Evolutionary conservation across 805 yeast species (phyloP), one percentile per base, ranked within the genome.

Genomic region (Teunomyces kruisii): DNA sequence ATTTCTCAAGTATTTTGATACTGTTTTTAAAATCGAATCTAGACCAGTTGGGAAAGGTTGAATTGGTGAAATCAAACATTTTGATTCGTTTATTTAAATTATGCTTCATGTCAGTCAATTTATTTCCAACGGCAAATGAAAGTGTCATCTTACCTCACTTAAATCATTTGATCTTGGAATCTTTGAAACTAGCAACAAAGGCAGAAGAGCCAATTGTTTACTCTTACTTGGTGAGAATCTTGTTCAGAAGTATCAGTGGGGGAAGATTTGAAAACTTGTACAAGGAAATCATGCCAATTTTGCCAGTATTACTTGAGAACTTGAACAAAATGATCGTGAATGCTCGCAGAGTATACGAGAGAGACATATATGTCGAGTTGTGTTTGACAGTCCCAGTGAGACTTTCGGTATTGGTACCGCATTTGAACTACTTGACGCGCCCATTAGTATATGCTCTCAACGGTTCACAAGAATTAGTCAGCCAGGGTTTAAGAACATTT

Each of bases 341-440:
- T 17, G 90, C 98, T 2, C 75, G 95, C 43, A 74, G 90, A 33
- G 89, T 96, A 0, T 92, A 87, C 52, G 98, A 94, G 59, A 78
- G 96, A 43, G 98, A 94, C 59, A 81, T 94, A 3, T 94, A 91
- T 58, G 98, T 94, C 40, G 99, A 94, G 59, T 72, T 94, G 40
- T 94, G 99, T 58, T 74, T 94, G 48, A 91, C 97, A 0, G 97
- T 94, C 6, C 99, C 99, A 0, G 99, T 94, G 1, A 75, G 99
- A 47, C 70, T 94, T 22, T 88, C 96, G 47, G 96, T 92, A 0
- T 71, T 94, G 53, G 97, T 95, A 1, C 98, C 99, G 1, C 96
- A 91, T 58, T 69, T 94, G 54, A 86, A 85, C 54, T 88, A 85
- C 58, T 68, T 94, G 56, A 91, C 96, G 82, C 79, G 88, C 46